Conservation (phyloP, 768 basidiomycete species). For the Leccinum variicolor region DNA sequence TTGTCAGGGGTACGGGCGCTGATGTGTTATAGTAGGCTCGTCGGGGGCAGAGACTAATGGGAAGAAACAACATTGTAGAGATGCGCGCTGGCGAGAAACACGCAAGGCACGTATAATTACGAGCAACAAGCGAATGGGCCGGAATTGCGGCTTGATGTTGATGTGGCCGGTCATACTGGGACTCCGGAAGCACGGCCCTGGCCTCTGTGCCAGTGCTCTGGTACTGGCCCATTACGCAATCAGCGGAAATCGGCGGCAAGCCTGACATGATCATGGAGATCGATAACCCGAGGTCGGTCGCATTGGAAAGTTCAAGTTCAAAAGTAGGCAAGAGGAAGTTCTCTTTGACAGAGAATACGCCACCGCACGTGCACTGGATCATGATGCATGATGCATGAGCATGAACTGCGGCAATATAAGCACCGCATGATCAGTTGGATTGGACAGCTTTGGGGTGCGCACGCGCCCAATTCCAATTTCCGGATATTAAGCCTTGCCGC, state of each 20-base stretch:
- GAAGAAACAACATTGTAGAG: background rate
- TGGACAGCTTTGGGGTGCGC: background rate
- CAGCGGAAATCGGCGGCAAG: background rate
- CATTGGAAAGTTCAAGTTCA: background rate
- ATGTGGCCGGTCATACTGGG: background rate
- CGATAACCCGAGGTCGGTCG: background rate
- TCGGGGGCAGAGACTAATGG: background rate
- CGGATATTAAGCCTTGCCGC: background rate
- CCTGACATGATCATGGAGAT: background rate
- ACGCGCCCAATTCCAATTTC: background rate
- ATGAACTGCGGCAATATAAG: too few species aligned
- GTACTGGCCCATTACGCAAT: background rate
- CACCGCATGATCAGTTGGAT: background rate
- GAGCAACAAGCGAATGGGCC: background rate
- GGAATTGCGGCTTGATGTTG: background rate
- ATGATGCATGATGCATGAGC: too few species aligned
- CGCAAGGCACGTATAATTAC: background rate
- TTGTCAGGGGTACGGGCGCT: background rate
- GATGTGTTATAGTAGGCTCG: background rate
- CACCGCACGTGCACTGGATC: background rate
- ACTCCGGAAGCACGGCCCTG: background rate
- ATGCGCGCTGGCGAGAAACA: background rate
- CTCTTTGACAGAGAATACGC: background rate
- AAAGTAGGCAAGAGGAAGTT: background rate
- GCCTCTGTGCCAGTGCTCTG: background rate